These are phyloP conservation scores for Alternaria ventricosa DNA, from an alignment of 2,329 filamentous ascomycete species.

Conservation along the genomic window DNA sequence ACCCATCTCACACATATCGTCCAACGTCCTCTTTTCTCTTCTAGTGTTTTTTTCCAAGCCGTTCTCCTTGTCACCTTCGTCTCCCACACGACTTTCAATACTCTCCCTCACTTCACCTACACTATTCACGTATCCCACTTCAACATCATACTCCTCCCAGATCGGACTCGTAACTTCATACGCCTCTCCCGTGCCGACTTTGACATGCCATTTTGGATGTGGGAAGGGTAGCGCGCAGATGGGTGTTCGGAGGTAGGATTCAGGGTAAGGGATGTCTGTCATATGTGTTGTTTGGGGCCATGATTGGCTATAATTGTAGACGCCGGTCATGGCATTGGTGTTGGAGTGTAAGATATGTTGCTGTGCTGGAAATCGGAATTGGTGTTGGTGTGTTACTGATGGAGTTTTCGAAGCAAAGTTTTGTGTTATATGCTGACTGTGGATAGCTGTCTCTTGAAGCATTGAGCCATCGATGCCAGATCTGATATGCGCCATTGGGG, in stretches of 20 bases:
- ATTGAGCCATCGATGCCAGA: too few species aligned
- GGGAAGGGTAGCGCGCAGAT: slow-evolving; percentile 13
- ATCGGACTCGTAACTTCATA: slow-evolving; percentile 17
- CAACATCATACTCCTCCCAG: slow-evolving; percentile 11
- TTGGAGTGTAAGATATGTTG: background rate
- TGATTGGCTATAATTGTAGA: background rate
- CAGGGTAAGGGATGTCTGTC: slow-evolving; percentile 12
- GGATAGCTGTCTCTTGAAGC: too few species aligned
- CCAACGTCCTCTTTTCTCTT: background rate
- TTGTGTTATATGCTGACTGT: background rate
- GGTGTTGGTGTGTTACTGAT: background rate
- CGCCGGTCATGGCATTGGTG: too few species aligned
- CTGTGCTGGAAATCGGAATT: background rate
- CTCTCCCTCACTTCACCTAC: slow-evolving; percentile 10
- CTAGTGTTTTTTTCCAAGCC: background rate
- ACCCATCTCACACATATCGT: background rate
- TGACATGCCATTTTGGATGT: slow-evolving; percentile 21
- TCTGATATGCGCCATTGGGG: background rate
- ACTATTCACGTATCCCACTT: background rate
- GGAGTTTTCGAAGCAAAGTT: too few species aligned
- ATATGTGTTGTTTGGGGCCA: background rate
- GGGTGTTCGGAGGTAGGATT: slow-evolving; percentile 20
- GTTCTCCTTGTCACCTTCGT: background rate
- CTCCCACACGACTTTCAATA: slow-evolving; percentile 3
- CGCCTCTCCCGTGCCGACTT: slow-evolving; percentile 1